A percentile compares a stretch with the other conserved stretches of the same genome.
These are phyloP conservation scores for Pelargonium australe DNA, from an alignment of 441 rosid genomes.

Conservation along the genomic window DNA sequence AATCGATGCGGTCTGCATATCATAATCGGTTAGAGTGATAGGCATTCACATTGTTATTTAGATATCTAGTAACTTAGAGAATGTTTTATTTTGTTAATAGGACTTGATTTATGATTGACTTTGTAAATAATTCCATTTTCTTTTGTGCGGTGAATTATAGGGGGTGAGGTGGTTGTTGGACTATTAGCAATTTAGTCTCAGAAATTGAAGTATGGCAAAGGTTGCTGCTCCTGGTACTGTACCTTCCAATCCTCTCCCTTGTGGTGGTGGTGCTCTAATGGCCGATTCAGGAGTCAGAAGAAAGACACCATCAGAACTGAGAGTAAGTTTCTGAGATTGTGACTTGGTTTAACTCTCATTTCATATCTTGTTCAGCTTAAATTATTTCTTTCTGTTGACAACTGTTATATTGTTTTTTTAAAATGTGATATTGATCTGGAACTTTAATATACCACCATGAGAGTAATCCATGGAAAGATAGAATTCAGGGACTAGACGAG, in stretches of 20 bases:
- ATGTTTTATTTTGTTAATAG: not conserved
- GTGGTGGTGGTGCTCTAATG: constrained; percentile 39
- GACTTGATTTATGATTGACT: not conserved
- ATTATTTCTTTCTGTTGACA: not conserved
- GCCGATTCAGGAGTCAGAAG: constrained; percentile 41
- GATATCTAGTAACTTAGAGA: not conserved
- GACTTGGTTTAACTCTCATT: not conserved
- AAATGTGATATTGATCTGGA: not conserved
- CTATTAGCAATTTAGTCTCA: constrained; percentile 7
- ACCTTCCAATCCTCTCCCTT: constrained; percentile 36
- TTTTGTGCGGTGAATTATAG: not conserved
- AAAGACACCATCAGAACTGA: constrained; percentile 69
- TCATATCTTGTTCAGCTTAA: not conserved
- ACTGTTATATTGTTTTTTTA: not conserved
- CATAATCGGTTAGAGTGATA: not conserved
- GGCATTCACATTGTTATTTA: too few species aligned
- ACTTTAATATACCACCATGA: not conserved
- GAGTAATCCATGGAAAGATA: not conserved
- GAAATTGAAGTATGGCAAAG: constrained; percentile 45
- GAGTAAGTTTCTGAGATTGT: constrained; percentile 36
- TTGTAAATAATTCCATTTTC: not conserved
- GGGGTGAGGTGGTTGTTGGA: constrained; percentile 21
- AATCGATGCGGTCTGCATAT: not conserved
- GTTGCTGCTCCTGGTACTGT: constrained; percentile 53
- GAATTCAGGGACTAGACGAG: not conserved